Conservation (phyloP, 2,329 filamentous ascomycete species). For the Diplodia scrobiculata region DNA sequence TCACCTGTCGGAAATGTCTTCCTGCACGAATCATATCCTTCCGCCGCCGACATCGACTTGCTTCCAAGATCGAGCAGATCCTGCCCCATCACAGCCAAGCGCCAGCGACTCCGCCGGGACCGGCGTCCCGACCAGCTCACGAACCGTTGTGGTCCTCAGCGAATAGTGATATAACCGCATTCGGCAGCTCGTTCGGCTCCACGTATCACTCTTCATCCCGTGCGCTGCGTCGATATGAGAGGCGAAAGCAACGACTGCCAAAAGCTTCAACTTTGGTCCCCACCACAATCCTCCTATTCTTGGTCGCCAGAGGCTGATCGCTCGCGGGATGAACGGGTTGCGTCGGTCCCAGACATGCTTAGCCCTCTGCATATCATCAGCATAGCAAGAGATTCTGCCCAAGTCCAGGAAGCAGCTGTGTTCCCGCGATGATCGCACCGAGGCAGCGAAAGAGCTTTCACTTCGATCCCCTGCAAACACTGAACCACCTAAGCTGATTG, state of each 20-base stretch:
- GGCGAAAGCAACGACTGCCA: not conserved
- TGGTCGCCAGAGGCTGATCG: not conserved
- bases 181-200: not conserved
- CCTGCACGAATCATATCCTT: not conserved
- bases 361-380: not conserved
- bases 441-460: not conserved
- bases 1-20: not conserved
- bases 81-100: not conserved
- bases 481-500: not conserved
- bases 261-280: not conserved
- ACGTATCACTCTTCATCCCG: not conserved
- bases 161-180: not conserved
- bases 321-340: not conserved
- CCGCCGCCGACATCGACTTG: not conserved
- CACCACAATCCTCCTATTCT: not conserved
- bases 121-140: not conserved
- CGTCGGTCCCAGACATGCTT: not conserved
- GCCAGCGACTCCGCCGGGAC: not conserved
- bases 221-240: not conserved
- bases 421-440: not conserved
- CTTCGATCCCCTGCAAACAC: not conserved
- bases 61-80: not conserved
- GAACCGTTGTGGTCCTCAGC: not conserved
- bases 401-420: not conserved
- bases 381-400: not conserved